A percentile compares a stretch with the other conserved stretches of the same genome.
phyloP scores from a whole-genome alignment of 306 rosid species.

The Lotus japonicus region DNA sequence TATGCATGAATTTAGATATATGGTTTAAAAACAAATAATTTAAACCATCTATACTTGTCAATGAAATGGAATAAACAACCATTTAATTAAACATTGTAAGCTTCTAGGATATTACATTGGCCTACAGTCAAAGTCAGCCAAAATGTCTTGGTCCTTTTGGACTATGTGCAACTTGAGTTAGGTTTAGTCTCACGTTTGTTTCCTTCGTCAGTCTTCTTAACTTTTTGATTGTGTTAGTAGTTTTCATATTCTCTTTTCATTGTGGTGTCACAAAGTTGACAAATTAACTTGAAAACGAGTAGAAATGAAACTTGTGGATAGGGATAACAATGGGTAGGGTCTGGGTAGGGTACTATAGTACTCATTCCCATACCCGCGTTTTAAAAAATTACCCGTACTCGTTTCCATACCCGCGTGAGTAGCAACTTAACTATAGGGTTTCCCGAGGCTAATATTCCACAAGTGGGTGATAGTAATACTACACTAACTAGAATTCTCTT shows the following conservation, averaged over 20 bases:
- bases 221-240: not conserved
- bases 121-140: not conserved
- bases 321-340: no score
- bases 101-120: not conserved
- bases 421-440: not conserved
- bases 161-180: not conserved
- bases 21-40: no score
- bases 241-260: not conserved
- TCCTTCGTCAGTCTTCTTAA: not conserved
- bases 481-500: no score
- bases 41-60: not conserved
- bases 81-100: not conserved
- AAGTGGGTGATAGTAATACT: no score
- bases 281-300: constrained; percentile 13
- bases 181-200: not conserved
- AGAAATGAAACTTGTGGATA: not conserved
- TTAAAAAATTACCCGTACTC: no score
- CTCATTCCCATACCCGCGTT: no score
- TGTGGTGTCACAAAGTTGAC: constrained; percentile 2
- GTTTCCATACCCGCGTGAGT: no score
- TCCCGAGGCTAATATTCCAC: no score
- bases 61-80: not conserved
- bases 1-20: no score
- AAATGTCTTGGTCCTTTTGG: not conserved
- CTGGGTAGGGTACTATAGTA: no score